Conservation (phyloP, 1,284 basidiomycete species). For the Cryptococcus sp. region DNA sequence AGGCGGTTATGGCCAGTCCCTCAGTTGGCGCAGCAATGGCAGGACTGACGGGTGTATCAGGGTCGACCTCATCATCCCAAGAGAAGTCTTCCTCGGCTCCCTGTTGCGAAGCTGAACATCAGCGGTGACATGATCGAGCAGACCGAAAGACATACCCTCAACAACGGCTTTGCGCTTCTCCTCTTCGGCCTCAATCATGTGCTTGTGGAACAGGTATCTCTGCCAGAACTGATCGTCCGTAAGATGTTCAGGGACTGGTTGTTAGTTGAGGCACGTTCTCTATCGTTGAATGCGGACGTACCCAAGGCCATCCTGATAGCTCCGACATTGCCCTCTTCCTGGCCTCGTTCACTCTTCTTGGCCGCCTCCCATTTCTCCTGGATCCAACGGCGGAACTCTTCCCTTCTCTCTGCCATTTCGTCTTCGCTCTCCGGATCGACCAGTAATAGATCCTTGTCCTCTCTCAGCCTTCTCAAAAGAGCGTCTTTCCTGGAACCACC, state of each 20-base stretch:
- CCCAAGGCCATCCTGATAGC: constrained; percentile 59
- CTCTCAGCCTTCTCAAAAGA: constrained; percentile 66
- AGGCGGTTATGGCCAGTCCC: background rate
- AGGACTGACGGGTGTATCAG: constrained; percentile 6
- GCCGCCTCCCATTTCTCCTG: constrained; percentile 53
- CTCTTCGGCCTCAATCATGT: constrained; percentile 80
- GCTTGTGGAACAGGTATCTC: constrained; percentile 83
- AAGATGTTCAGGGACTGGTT: constrained; percentile 67
- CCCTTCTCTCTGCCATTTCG: constrained; percentile 49
- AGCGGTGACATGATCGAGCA: background rate
- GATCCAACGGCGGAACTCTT: constrained; percentile 62
- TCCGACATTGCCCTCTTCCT: constrained; percentile 53
- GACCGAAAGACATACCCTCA: constrained; percentile 56
- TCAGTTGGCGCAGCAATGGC: constrained; percentile 1
- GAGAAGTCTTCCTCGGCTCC: constrained; percentile 43
- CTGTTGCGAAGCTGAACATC: constrained; percentile 16
- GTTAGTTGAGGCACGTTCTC: background rate
- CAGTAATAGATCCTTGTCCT: constrained; percentile 69
- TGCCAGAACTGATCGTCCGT: constrained; percentile 75
- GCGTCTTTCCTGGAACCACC: constrained; percentile 62
- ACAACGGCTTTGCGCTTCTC: constrained; percentile 73
- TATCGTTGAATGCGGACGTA: constrained; percentile 18
- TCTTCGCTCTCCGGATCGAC: constrained; percentile 68
- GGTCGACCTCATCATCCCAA: constrained; percentile 47
- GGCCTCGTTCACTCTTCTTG: constrained; percentile 41